These are phyloP conservation scores for Trifolium pratense DNA, from an alignment of 306 rosid species.

Conservation along the genomic window DNA sequence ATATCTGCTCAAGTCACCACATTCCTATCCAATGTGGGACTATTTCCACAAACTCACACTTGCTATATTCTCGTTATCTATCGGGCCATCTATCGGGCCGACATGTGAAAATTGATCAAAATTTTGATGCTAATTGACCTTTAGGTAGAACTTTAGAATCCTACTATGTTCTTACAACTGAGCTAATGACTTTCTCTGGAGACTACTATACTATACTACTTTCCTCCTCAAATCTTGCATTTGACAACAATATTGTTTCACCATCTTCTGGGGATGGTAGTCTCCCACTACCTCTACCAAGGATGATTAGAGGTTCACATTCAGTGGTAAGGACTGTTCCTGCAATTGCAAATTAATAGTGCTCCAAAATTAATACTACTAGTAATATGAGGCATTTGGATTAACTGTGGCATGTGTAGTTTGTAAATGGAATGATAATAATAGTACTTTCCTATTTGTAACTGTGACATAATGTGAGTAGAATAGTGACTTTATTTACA, in stretches of 20 bases:
- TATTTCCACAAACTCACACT: too few relatives aligned
- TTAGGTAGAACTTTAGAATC: too few relatives aligned
- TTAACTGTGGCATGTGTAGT: background rate
- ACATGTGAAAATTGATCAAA: too few relatives aligned
- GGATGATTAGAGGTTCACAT: slow-evolving; percentile 2
- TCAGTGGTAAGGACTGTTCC: background rate
- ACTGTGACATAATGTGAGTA: background rate
- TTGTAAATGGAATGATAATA: background rate
- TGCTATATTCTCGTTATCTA: too few relatives aligned
- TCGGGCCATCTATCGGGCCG: too few relatives aligned
- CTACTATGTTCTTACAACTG: too few relatives aligned
- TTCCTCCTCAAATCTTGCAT: background rate
- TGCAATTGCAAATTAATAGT: background rate
- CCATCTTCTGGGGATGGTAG: background rate
- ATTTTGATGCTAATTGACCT: too few relatives aligned
- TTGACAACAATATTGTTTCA: background rate
- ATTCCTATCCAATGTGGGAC: too few relatives aligned
- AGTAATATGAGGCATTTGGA: background rate
- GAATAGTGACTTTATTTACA: background rate
- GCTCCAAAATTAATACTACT: background rate
- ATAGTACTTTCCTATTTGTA: too few relatives aligned
- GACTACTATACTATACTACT: background rate
- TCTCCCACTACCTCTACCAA: background rate
- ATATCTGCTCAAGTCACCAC: too few relatives aligned
- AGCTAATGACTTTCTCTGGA: background rate